These are phyloP conservation scores for Aureobasidium melanogenum DNA, from an alignment of 2,329 filamentous ascomycete genomes.

Conservation along the genomic window DNA sequence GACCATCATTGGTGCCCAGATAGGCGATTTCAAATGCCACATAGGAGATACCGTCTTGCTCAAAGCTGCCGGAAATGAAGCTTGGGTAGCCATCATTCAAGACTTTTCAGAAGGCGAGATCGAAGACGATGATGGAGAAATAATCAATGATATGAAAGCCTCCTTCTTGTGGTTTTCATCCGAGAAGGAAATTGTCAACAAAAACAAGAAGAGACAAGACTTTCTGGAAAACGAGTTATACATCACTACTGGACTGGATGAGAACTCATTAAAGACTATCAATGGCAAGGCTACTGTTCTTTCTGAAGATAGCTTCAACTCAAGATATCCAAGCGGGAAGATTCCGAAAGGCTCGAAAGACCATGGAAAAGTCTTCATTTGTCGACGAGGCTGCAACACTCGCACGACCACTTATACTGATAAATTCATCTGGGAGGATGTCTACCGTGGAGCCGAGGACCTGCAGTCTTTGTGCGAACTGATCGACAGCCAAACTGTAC, in stretches of 20 bases:
- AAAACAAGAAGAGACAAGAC: constrained; percentile 72
- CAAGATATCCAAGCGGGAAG: constrained; percentile 63
- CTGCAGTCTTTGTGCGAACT: constrained; percentile 57
- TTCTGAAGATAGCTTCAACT: constrained; percentile 60
- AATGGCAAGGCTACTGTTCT: constrained; percentile 79
- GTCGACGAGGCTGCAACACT: constrained; percentile 80
- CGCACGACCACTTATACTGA: constrained; percentile 84
- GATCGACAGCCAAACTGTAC: constrained; percentile 64
- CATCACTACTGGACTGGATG: constrained; percentile 76
- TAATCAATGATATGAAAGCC: constrained; percentile 54
- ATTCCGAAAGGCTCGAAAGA: constrained; percentile 65
- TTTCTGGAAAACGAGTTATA: constrained; percentile 80
- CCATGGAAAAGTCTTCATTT: constrained; percentile 80
- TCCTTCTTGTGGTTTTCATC: constrained; percentile 96
- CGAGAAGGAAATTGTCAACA: constrained; percentile 78
- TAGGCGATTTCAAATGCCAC: constrained; percentile 70
- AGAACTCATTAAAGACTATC: constrained; percentile 79
- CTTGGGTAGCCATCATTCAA: constrained; percentile 86
- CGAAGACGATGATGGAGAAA: constrained; percentile 51
- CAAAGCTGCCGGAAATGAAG: constrained; percentile 81
- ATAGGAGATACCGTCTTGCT: constrained; percentile 79
- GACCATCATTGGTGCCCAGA: constrained; percentile 67
- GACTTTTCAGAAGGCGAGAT: constrained; percentile 64
- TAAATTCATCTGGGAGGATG: constrained; percentile 84
- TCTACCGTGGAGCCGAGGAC: constrained; percentile 61